Base-by-base conservation (phyloP, 2,329 filamentous ascomycete species). In the Balansia obtecta region DNA sequence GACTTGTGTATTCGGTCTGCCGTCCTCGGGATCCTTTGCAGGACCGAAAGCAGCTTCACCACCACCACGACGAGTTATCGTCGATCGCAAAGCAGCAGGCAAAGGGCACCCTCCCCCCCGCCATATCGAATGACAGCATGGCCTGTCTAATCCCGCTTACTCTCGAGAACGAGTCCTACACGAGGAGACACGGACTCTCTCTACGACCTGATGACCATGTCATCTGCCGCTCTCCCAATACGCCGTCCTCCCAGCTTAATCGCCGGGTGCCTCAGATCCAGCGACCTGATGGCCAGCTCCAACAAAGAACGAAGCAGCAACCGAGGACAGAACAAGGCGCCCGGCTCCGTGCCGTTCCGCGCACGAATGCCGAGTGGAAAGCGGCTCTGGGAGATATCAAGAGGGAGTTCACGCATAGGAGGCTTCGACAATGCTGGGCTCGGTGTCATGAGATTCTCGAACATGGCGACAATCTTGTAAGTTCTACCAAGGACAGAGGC, bases 391-490 rank as follows among this genome's bases (percentile, higher is more conserved):
- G 65, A 20, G 74, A 79, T 38, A 68, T 80, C 54, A 81, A 80
- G 68, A 65, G 67, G 46, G 72, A 76, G 52, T 78, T 78, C 54
- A 55, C 73, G 18, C 69, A 68, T 56, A 69, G 68, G 50, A 69
- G 71, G 51, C 79, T 77, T 57, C 71, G 75, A 10, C 70, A 72
- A 8, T 81, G 78, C 62, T 73, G 72, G 39, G 64, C 71, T 30
- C 66, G 71, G 43, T 81, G 77, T 60, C 68, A 65, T 45, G 74
- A 79, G 57, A 71, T 80, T 38, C 60, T 82, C 34, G 69, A 73
- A 41, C 71, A 68, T 51, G 62, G 74, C 46, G 71, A 69, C 55
- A 66, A 74, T 46, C 60, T 59, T 47, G 72, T 74, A 64, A 62
- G 70, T 64, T 18, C 42, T 27, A 44, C 18, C 12, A 5, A 20